Base-by-base conservation (phyloP, 2,329 filamentous ascomycete genomes). In the Neofusicoccum ribis region DNA sequence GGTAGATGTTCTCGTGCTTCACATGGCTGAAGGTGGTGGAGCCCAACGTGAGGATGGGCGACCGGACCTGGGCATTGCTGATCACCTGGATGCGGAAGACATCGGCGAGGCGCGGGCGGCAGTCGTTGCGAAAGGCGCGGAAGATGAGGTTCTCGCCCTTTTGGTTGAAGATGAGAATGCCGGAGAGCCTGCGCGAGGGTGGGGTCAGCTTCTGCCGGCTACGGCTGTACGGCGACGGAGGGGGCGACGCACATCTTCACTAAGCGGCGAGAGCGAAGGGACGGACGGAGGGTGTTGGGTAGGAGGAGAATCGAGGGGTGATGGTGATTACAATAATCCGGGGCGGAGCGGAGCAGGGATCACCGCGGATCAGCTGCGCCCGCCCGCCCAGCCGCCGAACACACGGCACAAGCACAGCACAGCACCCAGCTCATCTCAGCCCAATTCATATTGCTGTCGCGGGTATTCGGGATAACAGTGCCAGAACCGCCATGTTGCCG, bases 61-160 rank as follows among this genome's bases (percentile, higher is more conserved):
- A 98, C 71, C 96, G 92, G 67, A 99, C 95, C 79, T 97, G 93
- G 62, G 95, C 90, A 78, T 99, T 99, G 72, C 93, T 97, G 78
- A 99, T 98, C 82, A 99, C 94, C 78, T 99, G 95, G 79, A 99
- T 99, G 80, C 95, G 93, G 82, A 99, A 99, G 82, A 99, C 94
- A 77, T 99, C 95, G 81, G 95, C 95, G 69, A 99, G 91, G 62
- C 95, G 92, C 64, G 95, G 95, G 65, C 96, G 92, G 82, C 95
- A 98, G 82, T 99, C 96, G 78, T 97, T 97, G 76, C 95, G 93
- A 82, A 99, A 99, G 73, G 95, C 93, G 76, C 95, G 92, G 84
- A 99, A 97, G 80, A 99, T 99, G 76, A 99, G 91, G 81, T 99
- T 97, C 84, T 99, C 95, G 82, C 95, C 95, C 82, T 99, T 99